Evolutionary conservation across 495 filamentous ascomycete species (phyloP), one percentile per base, ranked within the genome.

Genomic region (Tricharina praecox): DNA sequence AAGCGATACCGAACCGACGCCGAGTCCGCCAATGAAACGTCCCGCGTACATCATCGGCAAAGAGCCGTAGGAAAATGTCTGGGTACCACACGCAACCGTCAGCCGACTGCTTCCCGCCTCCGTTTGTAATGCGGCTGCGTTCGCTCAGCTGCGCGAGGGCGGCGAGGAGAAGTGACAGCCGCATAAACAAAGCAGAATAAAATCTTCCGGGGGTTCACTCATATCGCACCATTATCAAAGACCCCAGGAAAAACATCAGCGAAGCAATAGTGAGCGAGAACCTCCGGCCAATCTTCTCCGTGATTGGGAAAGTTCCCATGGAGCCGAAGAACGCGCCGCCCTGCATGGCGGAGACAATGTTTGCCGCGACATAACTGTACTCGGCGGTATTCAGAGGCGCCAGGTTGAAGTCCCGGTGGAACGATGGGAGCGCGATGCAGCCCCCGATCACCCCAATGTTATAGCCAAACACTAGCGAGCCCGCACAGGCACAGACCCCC

Each of bases 301-400:
- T 64, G 20, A 70, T 50, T 5, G 67, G 66, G 15, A 59, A 64
- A 26, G 60, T 62, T 20, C 63, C 45, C 24, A 70, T 61, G 30
- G 61, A 67, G 23, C 63, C 63, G 51, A 67, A 66, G 40, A 69
- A 60, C 11, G 65, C 64, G 16, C 67, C 65, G 3, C 58, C 65
- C 20, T 68, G 65, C 0, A 67, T 59, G 24, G 66, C 63, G 0
- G 63, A 65, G 15, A 68, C 65, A n/a, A 66, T 64, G 26, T 66
- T 67, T 19, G 65, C 64, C 45, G 67, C 65, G 23, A 71, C 60
- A 32, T 47, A 68, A 53, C 26, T 66, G 41, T 24, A 43, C 45
- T 23, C 60, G 19, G 26, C 24, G 36, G 47, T 63, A 61, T 32
- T 56, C 23, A 28, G 36, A 10, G 37, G 25, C n/a, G 49, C 44